Percentiles rank a stretch among this genome's conserved stretches.
phyloP scores from a whole-genome alignment of 306 rosid species.

The Lablab purpureus region DNA sequence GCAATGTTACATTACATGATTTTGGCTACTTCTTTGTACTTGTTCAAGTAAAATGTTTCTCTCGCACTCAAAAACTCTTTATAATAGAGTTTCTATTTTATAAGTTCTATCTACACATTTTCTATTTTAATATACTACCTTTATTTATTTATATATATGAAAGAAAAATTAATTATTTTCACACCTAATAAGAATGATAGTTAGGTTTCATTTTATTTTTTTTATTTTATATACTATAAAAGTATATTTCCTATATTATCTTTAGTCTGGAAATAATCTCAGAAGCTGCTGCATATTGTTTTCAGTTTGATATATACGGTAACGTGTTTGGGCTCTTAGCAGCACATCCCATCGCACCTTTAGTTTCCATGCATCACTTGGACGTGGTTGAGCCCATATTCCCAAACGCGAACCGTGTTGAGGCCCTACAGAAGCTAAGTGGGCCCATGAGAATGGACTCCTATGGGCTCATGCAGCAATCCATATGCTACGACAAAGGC shows the following conservation, averaged over 20 bases:
- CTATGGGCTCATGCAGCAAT: conserved; percentile 62
- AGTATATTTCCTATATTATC: too few relatives aligned
- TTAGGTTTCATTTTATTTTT: too few relatives aligned
- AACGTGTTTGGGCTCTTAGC: conserved; percentile 68
- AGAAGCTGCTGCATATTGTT: too few relatives aligned
- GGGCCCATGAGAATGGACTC: conserved; percentile 62
- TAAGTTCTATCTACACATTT: too few relatives aligned
- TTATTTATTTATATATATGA: too few relatives aligned
- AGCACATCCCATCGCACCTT: conserved; percentile 71
- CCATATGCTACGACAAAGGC: conserved; percentile 68
- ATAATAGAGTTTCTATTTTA: too few relatives aligned
- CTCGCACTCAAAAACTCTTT: too few relatives aligned
- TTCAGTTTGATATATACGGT: conserved; percentile 69
- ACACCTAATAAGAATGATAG: too few relatives aligned
- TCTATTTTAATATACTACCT: too few relatives aligned
- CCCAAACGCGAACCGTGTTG: conserved; percentile 50
- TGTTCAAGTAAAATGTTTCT: not conserved
- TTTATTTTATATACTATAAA: too few relatives aligned
- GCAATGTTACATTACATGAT: not conserved
- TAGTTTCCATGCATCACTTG: conserved; percentile 74
- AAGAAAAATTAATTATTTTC: too few relatives aligned
- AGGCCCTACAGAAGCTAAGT: conserved; percentile 55
- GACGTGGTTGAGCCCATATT: conserved; percentile 71
- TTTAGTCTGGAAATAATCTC: too few relatives aligned
- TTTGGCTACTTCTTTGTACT: not conserved